Base-by-base conservation (phyloP, 768 basidiomycete genomes). In the Termitomyces sp. region DNA sequence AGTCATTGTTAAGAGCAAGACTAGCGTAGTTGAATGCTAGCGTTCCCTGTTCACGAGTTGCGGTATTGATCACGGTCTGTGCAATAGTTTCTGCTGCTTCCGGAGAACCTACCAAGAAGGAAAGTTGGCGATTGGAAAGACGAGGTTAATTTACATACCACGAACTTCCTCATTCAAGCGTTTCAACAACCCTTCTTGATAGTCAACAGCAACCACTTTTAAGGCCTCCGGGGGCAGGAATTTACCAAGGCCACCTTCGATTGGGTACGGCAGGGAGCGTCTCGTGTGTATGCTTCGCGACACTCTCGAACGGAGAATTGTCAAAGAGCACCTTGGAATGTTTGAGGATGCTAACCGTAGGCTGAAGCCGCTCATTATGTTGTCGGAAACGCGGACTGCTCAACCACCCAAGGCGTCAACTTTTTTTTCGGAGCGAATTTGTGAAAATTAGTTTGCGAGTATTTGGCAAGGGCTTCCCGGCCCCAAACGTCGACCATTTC, bases 1-100 rank as follows among this genome's bases (percentile, higher is more conserved):
- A 98, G 65, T 87, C 86, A 72, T 97, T 98, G 76, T 98, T 99
- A 61, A 98, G 77, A 5, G 96, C 92, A 50, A 93, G 82, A 63
- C 89, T 89, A 4, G 95, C 94, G 68, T 95, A 94, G 73, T 91
- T 96, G 74, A 95, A 98, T 28, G 85, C 83, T 55, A 95, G 73
- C 1, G 85, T 80, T 55, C 84, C 74, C 26, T 82, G 75, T 46
- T 82, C 82, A 33, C 83, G 74, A 16, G 75, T 66, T 0, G 93
- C 83, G 10, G 89, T 84, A 38, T 80, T 79, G 35, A 92, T 79
- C 28, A 96, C 81, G 26, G 89, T 89, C 67, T 93, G 85, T 0
- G 82, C 80, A 35, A 95, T 82, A 53, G 77, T 82, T 65, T 77
- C 72, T 63, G 78, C 79, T 63, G 82, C 81, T 59, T 82, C 76